These are phyloP conservation scores for Phytomonas sp. DNA, from an alignment of 208 protist species.

Conservation along the genomic window DNA sequence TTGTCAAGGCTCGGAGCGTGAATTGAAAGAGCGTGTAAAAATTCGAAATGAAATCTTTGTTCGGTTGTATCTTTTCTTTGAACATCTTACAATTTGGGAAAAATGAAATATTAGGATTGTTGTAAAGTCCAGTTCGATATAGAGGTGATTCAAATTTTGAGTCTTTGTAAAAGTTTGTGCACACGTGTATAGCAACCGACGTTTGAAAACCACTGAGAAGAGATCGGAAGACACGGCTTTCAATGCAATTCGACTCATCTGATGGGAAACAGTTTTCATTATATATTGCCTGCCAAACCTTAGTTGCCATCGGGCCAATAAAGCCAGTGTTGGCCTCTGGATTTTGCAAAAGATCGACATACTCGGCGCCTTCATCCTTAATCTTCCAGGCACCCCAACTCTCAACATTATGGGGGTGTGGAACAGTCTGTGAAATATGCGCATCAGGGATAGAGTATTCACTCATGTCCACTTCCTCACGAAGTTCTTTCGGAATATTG, in stretches of 20 bases:
- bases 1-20: slow-evolving; percentile 69
- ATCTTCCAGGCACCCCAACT: slow-evolving; percentile 40
- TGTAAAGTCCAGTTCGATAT: slow-evolving; percentile 39
- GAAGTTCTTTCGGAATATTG: slow-evolving; percentile 54
- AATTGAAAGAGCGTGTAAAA: slow-evolving; percentile 87
- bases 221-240: slow-evolving; percentile 42
- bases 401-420: slow-evolving; percentile 36
- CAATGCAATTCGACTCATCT: slow-evolving; percentile 32
- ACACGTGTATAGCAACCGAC: slow-evolving; percentile 83
- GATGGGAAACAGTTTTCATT: slow-evolving; percentile 67
- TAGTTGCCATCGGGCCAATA: slow-evolving; percentile 50
- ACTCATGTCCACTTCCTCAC: slow-evolving; percentile 63
- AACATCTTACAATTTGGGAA: slow-evolving; percentile 85
- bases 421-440: slow-evolving; percentile 17
- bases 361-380: slow-evolving; percentile 35
- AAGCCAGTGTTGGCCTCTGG: slow-evolving; percentile 86
- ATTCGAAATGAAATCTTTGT: slow-evolving; percentile 69
- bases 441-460: slow-evolving; percentile 35
- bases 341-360: slow-evolving; percentile 79
- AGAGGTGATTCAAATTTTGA: slow-evolving; percentile 45
- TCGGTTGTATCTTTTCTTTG: slow-evolving; percentile 32
- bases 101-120: slow-evolving; percentile 75
- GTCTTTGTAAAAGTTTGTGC: slow-evolving; percentile 78
- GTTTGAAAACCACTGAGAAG: slow-evolving; percentile 85
- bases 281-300: slow-evolving; percentile 83